phyloP scores from a whole-genome alignment of 345 rosid genomes.

The Hibiscus trionum region DNA sequence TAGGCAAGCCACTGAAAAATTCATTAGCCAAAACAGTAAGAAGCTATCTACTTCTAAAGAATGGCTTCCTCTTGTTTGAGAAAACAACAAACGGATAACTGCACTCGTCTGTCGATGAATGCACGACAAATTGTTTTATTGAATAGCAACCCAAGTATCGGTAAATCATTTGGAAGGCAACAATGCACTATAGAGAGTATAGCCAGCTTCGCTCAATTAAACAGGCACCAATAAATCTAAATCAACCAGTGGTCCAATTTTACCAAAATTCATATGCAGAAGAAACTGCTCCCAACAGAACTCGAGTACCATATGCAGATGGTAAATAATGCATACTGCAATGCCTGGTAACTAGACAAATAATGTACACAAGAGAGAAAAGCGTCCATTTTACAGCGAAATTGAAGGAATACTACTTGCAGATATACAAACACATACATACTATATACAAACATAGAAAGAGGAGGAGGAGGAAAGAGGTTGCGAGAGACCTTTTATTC shows the following conservation, averaged over 20 bases:
- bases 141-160: background rate
- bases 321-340: background rate
- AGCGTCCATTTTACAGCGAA: background rate
- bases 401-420: background rate
- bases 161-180: background rate
- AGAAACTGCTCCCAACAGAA: background rate
- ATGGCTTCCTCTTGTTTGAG: background rate
- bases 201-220: background rate
- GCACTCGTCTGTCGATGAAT: background rate
- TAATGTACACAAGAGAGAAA: background rate
- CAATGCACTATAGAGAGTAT: too few species aligned
- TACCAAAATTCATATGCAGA: background rate
- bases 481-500: slow-evolving; percentile 61
- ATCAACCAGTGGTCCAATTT: background rate
- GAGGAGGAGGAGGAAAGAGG: background rate
- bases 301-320: too few species aligned
- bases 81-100: background rate
- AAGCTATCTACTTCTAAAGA: background rate
- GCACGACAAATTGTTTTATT: background rate
- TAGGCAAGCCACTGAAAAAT: slow-evolving; percentile 72
- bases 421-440: background rate
- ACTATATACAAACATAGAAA: background rate
- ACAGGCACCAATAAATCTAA: background rate
- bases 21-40: background rate
- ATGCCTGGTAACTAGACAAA: background rate